Base-by-base conservation (phyloP, 768 basidiomycete genomes). In the Rhodosporidiobolus odoratus region DNA sequence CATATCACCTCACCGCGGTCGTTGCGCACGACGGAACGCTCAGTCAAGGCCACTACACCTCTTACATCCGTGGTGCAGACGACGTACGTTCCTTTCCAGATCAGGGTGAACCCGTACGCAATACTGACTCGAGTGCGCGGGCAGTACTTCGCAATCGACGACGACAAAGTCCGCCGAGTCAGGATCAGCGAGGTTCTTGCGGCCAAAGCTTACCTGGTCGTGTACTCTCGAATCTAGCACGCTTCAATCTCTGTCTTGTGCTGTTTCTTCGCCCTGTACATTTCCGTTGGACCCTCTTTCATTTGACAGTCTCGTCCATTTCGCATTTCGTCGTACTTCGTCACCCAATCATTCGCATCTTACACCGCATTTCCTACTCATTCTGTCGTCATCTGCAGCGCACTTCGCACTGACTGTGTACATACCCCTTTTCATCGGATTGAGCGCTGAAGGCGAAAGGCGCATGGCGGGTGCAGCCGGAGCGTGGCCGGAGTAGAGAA, bases 21-120 rank as follows among this genome's bases (percentile, higher is more conserved):
- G 89, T 98, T 68, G 92, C 90, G 75, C 93, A 97, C 79, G 92
- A 96, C 79, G 94, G 94, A 9, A 89, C 90, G 78, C 86, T 96
- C 79, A 88, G 94, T 79, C 68, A 74, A 35, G 95, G 94, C 0
- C 95, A 98, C 77, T 98, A 96, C 79, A 92, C 89, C 37, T 90
- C 89, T 78, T 93, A 85, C 79, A 88, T 89, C 23, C 85, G 91
- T 34, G 91, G 87, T 76, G 85, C 88, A 65, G 89, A 95, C 76
- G 91, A 92, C 81, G 89, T 91, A 73, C 69, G 88, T 81, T 16
- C 17, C 30, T 4, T 12, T n/a, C 5, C 41, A n/a, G n/a, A n/a
- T 37, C 43, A 17, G 25, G 27, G 15, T 32, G 15, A 12, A 50
- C 56, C 41, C 56, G 37, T 32, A 25, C 12, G 50, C 50, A 60